Evolutionary conservation across 306 rosid genomes (phyloP).

Genomic region (Castanospermum australe): DNA sequence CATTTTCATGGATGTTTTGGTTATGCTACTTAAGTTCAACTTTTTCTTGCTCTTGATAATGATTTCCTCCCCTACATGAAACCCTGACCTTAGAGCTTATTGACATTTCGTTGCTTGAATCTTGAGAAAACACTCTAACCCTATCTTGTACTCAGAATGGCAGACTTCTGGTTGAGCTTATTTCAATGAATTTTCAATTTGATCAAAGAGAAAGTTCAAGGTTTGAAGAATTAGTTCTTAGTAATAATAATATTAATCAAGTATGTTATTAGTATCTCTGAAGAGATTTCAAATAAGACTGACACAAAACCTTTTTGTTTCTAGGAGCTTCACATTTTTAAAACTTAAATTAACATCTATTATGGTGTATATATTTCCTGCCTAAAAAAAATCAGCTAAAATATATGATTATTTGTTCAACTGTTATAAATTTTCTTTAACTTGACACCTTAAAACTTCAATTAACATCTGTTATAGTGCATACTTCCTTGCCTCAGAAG

Average conservation of each 20-base stretch:
- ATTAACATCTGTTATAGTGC: no score
- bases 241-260: not conserved
- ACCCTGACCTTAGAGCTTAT: not conserved
- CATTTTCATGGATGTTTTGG: not conserved
- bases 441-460: not conserved
- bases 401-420: constrained; percentile 6
- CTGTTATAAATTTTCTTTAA: not conserved
- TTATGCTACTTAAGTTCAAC: no score
- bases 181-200: not conserved
- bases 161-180: not conserved
- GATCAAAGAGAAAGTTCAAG: not conserved
- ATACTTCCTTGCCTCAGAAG: no score
- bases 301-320: not conserved
- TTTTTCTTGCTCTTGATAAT: not conserved
- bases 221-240: not conserved
- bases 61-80: not conserved
- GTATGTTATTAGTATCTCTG: no score
- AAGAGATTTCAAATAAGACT: not conserved
- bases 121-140: not conserved
- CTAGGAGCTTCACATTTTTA: not conserved
- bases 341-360: no score
- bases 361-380: no score
- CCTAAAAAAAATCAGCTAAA: no score
- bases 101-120: not conserved
- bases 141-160: not conserved